Conservation (phyloP, 2,329 filamentous ascomycete genomes). For the Blastomyces emzantsi region DNA sequence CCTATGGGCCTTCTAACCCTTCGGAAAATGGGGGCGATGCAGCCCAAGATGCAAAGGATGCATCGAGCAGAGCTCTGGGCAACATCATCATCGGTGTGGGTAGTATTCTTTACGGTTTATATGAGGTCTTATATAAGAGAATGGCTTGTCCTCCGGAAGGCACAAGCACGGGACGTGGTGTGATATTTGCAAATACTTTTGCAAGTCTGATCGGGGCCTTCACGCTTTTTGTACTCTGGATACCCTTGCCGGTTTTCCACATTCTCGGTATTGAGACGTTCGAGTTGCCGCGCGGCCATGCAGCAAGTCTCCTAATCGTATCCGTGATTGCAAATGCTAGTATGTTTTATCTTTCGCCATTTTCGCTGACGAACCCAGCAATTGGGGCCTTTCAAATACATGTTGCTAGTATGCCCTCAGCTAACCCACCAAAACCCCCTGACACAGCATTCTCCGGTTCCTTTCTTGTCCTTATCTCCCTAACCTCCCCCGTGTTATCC, state of each 20-base stretch:
- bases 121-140: constrained; percentile 94
- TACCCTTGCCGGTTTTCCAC: constrained; percentile 80
- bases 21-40: constrained; percentile 36
- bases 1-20: constrained; percentile 69
- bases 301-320: constrained; percentile 69
- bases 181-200: constrained; percentile 91
- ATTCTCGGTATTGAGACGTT: constrained; percentile 70
- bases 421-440: constrained; percentile 1
- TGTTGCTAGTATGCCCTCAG: constrained; percentile 10
- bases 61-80: constrained; percentile 63
- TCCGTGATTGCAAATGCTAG: constrained; percentile 79
- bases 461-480: constrained; percentile 83
- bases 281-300: constrained; percentile 66
- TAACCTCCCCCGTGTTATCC: constrained; percentile 86
- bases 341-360: constrained; percentile 31
- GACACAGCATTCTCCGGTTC: constrained; percentile 67
- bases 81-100: constrained; percentile 89
- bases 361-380: not conserved
- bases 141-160: constrained; percentile 89
- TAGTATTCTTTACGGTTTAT: constrained; percentile 88
- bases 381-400: not conserved
- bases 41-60: constrained; percentile 36
- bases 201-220: constrained; percentile 80
- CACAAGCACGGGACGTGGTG: constrained; percentile 72
- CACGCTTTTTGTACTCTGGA: constrained; percentile 80